Conservation (phyloP, 495 filamentous ascomycete species). For the Achaetomiella virescens region DNA sequence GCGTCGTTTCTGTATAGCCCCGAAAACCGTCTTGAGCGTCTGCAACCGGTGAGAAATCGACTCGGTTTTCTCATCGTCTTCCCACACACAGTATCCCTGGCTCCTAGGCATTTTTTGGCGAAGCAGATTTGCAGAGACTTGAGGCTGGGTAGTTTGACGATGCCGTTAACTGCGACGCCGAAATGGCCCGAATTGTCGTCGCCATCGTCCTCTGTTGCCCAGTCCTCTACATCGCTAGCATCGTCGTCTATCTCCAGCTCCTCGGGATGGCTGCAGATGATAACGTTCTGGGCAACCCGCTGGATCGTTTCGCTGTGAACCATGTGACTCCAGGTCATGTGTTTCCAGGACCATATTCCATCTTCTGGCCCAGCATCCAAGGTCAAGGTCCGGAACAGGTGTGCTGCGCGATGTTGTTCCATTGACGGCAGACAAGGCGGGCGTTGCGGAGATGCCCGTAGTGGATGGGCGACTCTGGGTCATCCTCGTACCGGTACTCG, state of each 20-base stretch:
- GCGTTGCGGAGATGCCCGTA: slow-evolving; percentile 1
- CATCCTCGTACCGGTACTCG: not conserved
- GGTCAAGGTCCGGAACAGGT: slow-evolving; percentile 6
- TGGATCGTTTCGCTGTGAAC: not conserved
- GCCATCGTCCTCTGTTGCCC: not conserved
- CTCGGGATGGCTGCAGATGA: not conserved
- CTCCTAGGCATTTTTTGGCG: not conserved
- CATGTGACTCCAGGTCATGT: not conserved
- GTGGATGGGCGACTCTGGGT: not conserved
- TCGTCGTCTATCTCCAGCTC: too few species aligned
- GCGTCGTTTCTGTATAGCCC: not conserved
- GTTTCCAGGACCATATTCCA: not conserved
- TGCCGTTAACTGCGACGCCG: not conserved
- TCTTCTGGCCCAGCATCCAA: not conserved
- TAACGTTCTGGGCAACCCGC: not conserved
- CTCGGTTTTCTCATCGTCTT: not conserved
- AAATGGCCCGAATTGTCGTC: not conserved
- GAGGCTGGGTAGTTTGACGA: slow-evolving; percentile 7
- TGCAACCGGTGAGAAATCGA: not conserved
- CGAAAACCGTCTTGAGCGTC: slow-evolving; percentile 1
- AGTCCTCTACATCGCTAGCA: too few species aligned
- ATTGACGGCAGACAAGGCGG: slow-evolving; percentile 11
- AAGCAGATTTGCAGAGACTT: slow-evolving; percentile 4
- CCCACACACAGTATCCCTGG: not conserved
- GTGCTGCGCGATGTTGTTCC: not conserved